Evolutionary conservation across 495 filamentous ascomycete genomes (phyloP).

Genomic region (Aspergillus wentii): DNA sequence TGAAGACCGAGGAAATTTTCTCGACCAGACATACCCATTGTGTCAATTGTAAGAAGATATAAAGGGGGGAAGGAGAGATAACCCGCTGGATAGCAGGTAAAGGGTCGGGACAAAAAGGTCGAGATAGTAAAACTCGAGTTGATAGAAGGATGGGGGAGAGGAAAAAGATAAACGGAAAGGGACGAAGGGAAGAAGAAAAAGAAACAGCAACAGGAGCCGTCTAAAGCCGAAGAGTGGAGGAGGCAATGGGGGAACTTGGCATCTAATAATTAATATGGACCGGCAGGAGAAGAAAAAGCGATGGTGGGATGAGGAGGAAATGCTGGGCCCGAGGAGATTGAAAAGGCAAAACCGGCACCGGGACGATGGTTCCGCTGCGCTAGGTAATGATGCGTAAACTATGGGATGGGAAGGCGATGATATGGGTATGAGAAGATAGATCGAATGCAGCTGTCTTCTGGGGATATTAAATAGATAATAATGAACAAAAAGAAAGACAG

Average conservation of each 20-base stretch:
- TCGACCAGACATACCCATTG: constrained; percentile 15
- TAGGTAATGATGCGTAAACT: constrained; percentile 1
- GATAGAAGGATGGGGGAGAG: not conserved
- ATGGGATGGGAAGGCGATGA: no score
- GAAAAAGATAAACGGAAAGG: not conserved
- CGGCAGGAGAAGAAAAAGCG: constrained; percentile 1
- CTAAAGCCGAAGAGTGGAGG: not conserved
- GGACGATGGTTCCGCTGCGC: constrained; percentile 19
- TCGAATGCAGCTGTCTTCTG: no score
- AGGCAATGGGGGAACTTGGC: not conserved
- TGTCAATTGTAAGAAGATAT: not conserved
- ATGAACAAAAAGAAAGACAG: no score
- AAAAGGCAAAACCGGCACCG: constrained; percentile 13
- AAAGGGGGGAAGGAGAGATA: no score
- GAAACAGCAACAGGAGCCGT: not conserved
- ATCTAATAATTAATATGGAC: not conserved
- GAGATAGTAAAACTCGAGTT: not conserved
- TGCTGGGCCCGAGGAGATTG: constrained; percentile 15
- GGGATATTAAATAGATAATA: no score
- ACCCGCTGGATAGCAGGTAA: no score
- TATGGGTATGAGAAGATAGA: no score
- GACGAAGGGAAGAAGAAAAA: not conserved
- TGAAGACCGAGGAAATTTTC: not conserved
- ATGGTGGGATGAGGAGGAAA: constrained; percentile 25
- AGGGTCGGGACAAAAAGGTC: no score